These are phyloP conservation scores for Rubia peregrina DNA, from an alignment of 305 asterid species.

Conservation along the genomic window DNA sequence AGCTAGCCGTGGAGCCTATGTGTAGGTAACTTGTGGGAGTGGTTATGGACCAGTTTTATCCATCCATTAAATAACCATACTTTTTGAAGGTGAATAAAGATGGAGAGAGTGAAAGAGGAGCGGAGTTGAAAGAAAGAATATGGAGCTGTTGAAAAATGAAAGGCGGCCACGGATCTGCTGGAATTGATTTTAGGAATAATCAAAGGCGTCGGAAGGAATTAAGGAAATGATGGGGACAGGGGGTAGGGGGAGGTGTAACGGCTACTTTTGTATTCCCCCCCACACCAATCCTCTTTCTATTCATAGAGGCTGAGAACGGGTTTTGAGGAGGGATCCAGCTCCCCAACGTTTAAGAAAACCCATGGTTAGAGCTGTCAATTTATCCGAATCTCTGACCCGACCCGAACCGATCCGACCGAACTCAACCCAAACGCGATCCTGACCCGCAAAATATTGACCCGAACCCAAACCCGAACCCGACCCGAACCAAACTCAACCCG, in stretches of 20 bases:
- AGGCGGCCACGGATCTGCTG: slow-evolving; percentile 27
- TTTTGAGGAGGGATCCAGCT: neutral
- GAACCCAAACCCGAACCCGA: too few relatives aligned
- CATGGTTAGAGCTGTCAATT: too few relatives aligned
- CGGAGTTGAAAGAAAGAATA: slow-evolving; percentile 21
- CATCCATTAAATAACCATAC: neutral
- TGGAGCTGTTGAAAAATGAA: slow-evolving; percentile 8
- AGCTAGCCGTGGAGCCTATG: slow-evolving; percentile 8
- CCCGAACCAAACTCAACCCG: too few relatives aligned
- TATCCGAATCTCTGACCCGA: too few relatives aligned
- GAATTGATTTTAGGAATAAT: slow-evolving; percentile 15
- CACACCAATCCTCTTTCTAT: too few relatives aligned
- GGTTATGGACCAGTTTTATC: slow-evolving; percentile 8
- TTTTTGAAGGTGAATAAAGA: neutral
- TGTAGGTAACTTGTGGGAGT: neutral
- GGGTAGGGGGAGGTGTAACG: slow-evolving; percentile 47
- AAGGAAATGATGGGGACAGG: neutral
- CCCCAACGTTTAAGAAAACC: neutral
- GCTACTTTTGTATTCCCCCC: slow-evolving; percentile 37
- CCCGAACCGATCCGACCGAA: too few relatives aligned
- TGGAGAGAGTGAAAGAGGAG: slow-evolving; percentile 21
- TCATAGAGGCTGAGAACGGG: neutral
- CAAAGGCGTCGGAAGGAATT: neutral
- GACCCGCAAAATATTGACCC: too few relatives aligned
- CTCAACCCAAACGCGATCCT: too few relatives aligned